Evolutionary conservation across 805 yeast species (phyloP).

Genomic region (Debaryomyces maramus): DNA sequence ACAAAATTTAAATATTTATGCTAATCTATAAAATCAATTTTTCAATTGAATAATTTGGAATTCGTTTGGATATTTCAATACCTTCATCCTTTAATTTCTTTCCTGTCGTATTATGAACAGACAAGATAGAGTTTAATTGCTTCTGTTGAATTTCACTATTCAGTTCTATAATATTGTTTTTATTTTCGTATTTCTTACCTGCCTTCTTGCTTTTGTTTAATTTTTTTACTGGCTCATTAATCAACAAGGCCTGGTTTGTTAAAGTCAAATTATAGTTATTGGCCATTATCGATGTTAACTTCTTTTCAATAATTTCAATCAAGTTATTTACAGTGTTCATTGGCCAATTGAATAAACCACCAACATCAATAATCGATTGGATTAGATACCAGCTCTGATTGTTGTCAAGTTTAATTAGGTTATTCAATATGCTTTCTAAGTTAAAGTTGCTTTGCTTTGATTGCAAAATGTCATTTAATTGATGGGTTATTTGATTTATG

Average conservation of each 20-base stretch:
- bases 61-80: constrained; percentile 35
- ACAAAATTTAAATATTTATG: too few species aligned
- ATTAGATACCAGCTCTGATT: constrained; percentile 62
- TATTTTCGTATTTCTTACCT: constrained; percentile 22
- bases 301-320: constrained; percentile 43
- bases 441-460: constrained; percentile 21
- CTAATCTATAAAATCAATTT: constrained; percentile 26
- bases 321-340: constrained; percentile 49
- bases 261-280: constrained; percentile 48
- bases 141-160: constrained; percentile 21
- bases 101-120: constrained; percentile 27
- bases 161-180: constrained; percentile 17
- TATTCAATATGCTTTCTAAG: constrained; percentile 39
- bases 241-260: constrained; percentile 43
- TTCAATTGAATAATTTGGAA: constrained; percentile 59
- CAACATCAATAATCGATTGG: constrained; percentile 66
- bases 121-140: constrained; percentile 35
- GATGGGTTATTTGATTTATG: constrained; percentile 54
- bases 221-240: constrained; percentile 23
- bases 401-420: constrained; percentile 37
- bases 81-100: constrained; percentile 29
- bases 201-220: constrained; percentile 22
- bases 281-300: constrained; percentile 45
- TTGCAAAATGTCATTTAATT: constrained; percentile 39
- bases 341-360: constrained; percentile 69